Percentiles rank a stretch among this genome's conserved stretches.
Conservation (phyloP, 768 basidiomycete genomes). For the Leucocoprinus leucothites region DNA sequence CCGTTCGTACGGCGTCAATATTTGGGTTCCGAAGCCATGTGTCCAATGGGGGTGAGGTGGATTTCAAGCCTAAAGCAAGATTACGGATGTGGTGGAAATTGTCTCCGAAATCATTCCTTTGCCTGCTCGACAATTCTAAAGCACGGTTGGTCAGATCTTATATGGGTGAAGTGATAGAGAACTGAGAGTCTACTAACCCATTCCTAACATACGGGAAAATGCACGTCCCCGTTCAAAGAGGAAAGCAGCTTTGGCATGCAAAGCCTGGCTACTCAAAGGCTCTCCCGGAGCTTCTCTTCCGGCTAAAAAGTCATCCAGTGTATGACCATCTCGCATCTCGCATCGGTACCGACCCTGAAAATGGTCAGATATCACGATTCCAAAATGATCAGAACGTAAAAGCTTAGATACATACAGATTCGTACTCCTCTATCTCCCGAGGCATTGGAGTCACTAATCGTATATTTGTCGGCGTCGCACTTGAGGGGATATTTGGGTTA, state of each 20-base stretch:
- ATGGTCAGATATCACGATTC: background rate
- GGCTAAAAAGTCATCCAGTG: background rate
- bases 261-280: background rate
- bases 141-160: background rate
- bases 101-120: background rate
- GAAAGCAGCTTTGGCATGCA: slow-evolving; percentile 8
- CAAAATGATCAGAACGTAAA: too few relatives aligned
- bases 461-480: slow-evolving; percentile 11
- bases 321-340: background rate
- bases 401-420: slow-evolving; percentile 20
- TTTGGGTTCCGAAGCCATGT: slow-evolving; percentile 4
- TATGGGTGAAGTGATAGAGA: background rate
- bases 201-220: background rate
- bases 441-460: slow-evolving; percentile 38
- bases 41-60: slow-evolving; percentile 6
- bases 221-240: slow-evolving; percentile 6
- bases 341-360: slow-evolving; percentile 5
- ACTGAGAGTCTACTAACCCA: background rate
- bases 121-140: slow-evolving; percentile 2
- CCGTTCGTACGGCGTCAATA: slow-evolving; percentile 7
- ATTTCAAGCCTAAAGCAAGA: slow-evolving; percentile 3
- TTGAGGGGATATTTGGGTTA: slow-evolving; percentile 22
- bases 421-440: slow-evolving; percentile 31
- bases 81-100: background rate
- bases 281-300: background rate